Evolutionary conservation across 176 grass and related monocot genomes (phyloP).

Genomic region (Paspalum vaginatum): DNA sequence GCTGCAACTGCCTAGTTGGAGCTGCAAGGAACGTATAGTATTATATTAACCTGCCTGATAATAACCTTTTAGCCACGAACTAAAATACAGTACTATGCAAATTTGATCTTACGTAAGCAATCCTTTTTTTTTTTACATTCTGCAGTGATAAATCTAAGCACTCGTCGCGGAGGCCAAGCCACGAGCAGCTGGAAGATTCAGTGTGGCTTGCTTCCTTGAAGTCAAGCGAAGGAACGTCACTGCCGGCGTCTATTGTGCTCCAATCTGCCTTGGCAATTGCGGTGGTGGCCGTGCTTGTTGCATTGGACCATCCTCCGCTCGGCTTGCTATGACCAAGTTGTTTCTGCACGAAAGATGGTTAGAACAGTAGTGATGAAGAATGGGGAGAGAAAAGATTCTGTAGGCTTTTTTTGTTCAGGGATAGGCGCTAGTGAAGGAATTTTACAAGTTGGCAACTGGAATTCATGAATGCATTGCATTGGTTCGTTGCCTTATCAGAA

Average conservation of each 20-base stretch:
- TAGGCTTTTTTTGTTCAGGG: constrained; percentile 45
- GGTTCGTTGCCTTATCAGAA: constrained; percentile 14
- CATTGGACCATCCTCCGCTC: background rate
- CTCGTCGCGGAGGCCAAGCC: constrained; percentile 54
- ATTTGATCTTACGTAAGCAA: background rate
- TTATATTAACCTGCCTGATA: background rate
- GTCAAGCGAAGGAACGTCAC: background rate
- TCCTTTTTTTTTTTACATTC: background rate
- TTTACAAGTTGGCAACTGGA: constrained; percentile 22
- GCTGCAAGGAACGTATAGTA: constrained; percentile 2
- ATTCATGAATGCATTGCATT: constrained; percentile 10
- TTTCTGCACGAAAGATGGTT: constrained; percentile 37
- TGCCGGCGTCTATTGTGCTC: constrained; percentile 6
- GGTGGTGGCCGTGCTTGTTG: constrained; percentile 39
- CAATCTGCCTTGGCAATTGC: constrained; percentile 38
- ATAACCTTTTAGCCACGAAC: background rate
- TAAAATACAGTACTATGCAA: background rate
- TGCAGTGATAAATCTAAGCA: constrained; percentile 55
- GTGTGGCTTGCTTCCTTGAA: constrained; percentile 78
- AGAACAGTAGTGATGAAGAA: constrained; percentile 23
- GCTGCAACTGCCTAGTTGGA: constrained; percentile 30
- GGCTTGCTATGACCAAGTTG: constrained; percentile 35
- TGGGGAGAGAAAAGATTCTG: constrained; percentile 21
- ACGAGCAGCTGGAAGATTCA: constrained; percentile 67
- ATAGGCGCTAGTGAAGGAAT: constrained; percentile 33